Evolutionary conservation across 1,284 basidiomycete genomes (phyloP).

Genomic region (Coniferiporia weirii): DNA sequence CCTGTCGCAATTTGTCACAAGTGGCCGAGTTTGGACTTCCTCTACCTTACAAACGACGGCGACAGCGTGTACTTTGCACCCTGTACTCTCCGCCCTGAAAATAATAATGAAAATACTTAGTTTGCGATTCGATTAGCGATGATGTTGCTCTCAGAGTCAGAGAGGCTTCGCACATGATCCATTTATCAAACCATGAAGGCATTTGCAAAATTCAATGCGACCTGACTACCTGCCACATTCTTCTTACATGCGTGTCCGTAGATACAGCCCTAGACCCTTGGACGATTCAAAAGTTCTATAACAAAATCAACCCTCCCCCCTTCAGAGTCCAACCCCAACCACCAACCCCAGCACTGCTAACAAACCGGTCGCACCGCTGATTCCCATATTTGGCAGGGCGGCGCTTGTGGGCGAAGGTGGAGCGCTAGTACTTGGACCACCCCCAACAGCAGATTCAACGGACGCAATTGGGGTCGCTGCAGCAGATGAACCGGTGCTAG

Average conservation of each 20-base stretch:
- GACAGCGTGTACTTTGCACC: too few species aligned
- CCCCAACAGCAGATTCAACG: conserved; percentile 9
- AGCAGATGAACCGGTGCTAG: conserved; percentile 19
- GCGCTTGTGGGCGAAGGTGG: neutral
- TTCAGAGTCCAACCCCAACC: conserved; percentile 32
- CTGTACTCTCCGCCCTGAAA: too few species aligned
- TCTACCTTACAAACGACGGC: too few species aligned
- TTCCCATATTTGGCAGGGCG: conserved; percentile 8
- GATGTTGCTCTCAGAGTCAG: too few species aligned
- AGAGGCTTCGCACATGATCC: neutral
- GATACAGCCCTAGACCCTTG: too few species aligned
- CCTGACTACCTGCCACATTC: neutral
- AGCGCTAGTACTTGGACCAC: too few species aligned
- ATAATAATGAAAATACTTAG: too few species aligned
- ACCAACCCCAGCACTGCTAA: conserved; percentile 32
- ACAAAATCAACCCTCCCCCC: conserved; percentile 3
- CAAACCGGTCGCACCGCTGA: conserved; percentile 25
- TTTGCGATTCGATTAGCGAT: too few species aligned
- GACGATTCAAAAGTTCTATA: neutral
- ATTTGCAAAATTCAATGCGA: neutral
- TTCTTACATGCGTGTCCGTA: too few species aligned
- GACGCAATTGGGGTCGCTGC: conserved; percentile 20
- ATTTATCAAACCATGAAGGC: neutral
- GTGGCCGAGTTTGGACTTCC: too few species aligned
- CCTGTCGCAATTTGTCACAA: too few species aligned